Conservation (phyloP, 495 filamentous ascomycete genomes). For the Trypethelium eluteriae region DNA sequence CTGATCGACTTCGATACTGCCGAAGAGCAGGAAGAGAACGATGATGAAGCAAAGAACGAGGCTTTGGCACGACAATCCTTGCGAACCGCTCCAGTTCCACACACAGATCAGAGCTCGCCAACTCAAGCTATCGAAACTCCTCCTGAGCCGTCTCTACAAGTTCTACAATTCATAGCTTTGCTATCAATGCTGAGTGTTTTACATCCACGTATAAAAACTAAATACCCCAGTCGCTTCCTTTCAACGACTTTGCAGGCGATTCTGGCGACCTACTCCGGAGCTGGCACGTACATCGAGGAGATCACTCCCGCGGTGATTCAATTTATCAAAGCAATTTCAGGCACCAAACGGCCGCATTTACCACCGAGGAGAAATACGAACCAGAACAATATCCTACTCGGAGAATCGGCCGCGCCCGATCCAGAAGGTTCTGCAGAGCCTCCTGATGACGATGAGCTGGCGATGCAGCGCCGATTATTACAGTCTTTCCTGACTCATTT, state of each 20-base stretch:
- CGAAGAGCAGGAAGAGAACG: constrained; percentile 46
- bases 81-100: constrained; percentile 20
- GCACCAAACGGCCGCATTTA: constrained; percentile 62
- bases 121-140: constrained; percentile 26
- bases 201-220: constrained; percentile 80
- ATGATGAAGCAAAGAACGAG: constrained; percentile 32
- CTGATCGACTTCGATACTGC: constrained; percentile 41
- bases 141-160: constrained; percentile 26
- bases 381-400: constrained; percentile 42
- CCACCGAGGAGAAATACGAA: constrained; percentile 62
- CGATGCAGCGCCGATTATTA: constrained; percentile 60
- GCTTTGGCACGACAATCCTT: constrained; percentile 28
- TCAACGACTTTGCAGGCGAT: constrained; percentile 79
- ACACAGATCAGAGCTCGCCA: constrained; percentile 15
- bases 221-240: constrained; percentile 85
- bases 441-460: constrained; percentile 46
- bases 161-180: constrained; percentile 62
- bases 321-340: constrained; percentile 66
- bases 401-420: constrained; percentile 54
- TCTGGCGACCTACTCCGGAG: constrained; percentile 54
- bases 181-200: constrained; percentile 76
- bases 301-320: constrained; percentile 67
- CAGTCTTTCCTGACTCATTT: constrained; percentile 83
- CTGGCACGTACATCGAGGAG: constrained; percentile 44
- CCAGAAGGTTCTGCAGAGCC: constrained; percentile 62